phyloP scores from a whole-genome alignment of 768 basidiomycete genomes.

The Panus rudis region DNA sequence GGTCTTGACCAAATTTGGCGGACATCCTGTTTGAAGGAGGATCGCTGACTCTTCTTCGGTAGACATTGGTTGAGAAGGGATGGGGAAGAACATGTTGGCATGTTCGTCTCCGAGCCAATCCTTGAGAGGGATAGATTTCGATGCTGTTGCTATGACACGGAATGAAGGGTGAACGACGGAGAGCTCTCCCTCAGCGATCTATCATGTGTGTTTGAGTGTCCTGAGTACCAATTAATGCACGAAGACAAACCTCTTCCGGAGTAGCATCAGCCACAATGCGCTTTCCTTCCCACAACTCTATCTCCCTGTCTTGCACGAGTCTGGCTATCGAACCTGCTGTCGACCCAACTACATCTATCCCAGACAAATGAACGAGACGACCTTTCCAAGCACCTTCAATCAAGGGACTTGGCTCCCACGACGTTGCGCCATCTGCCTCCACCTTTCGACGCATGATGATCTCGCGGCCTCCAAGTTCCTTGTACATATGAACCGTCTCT shows the following conservation, averaged over 20 bases:
- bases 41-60: conserved; percentile 40
- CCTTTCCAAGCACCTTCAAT: conserved; percentile 56
- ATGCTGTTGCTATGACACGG: conserved; percentile 54
- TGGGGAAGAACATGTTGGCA: conserved; percentile 63
- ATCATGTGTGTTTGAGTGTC: conserved; percentile 9
- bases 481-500: conserved; percentile 59
- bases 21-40: conserved; percentile 46
- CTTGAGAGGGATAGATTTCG: conserved; percentile 56
- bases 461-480: conserved; percentile 61
- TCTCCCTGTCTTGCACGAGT: conserved; percentile 53
- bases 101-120: conserved; percentile 65
- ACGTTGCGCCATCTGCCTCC: conserved; percentile 47
- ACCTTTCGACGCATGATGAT: conserved; percentile 56
- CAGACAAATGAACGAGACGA: conserved; percentile 48
- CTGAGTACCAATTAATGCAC: conserved; percentile 10
- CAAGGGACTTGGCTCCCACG: conserved; percentile 48
- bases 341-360: conserved; percentile 57
- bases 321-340: conserved; percentile 59
- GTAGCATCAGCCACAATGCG: conserved; percentile 47
- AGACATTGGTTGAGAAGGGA: conserved; percentile 57
- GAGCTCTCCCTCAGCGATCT: conserved; percentile 31
- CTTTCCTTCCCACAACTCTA: conserved; percentile 58
- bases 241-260: conserved; percentile 34
- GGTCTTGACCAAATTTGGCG: conserved; percentile 26
- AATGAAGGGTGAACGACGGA: conserved; percentile 50